phyloP scores from a whole-genome alignment of 177 flowering plant species.

The Vitis hybrid region DNA sequence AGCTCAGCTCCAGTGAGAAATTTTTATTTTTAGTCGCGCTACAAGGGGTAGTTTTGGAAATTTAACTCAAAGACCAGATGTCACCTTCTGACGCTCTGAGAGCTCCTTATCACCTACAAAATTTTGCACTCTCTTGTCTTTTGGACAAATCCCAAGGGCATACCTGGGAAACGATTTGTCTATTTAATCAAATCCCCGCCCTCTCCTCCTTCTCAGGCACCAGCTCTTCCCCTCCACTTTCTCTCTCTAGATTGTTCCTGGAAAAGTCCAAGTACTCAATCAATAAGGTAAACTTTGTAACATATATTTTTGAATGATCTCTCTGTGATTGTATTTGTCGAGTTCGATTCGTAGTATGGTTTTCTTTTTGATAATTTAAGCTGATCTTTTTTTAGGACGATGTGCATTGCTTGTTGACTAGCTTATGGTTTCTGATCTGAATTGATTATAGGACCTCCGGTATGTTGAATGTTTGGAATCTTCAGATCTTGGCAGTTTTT shows the following conservation, averaged over 20 bases:
- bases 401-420: no score
- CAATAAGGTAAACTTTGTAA: background rate
- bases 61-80: background rate
- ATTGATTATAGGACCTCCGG: background rate
- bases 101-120: background rate
- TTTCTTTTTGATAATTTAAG: no score
- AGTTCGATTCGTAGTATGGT: no score
- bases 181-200: conserved; percentile 1
- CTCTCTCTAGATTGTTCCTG: background rate
- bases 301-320: no score
- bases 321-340: no score
- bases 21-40: no score
- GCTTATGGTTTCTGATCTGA: no score
- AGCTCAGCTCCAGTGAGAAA: no score
- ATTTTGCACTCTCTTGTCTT: conserved; percentile 4
- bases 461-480: background rate
- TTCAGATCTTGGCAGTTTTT: background rate
- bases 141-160: background rate
- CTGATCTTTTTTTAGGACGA: no score
- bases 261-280: background rate
- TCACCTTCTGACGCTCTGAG: background rate
- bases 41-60: no score
- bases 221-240: background rate
- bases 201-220: background rate
- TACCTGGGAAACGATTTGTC: conserved; percentile 4